Conservation (phyloP, 2,329 filamentous ascomycete genomes). For the Plenodomus tracheiphilus region DNA sequence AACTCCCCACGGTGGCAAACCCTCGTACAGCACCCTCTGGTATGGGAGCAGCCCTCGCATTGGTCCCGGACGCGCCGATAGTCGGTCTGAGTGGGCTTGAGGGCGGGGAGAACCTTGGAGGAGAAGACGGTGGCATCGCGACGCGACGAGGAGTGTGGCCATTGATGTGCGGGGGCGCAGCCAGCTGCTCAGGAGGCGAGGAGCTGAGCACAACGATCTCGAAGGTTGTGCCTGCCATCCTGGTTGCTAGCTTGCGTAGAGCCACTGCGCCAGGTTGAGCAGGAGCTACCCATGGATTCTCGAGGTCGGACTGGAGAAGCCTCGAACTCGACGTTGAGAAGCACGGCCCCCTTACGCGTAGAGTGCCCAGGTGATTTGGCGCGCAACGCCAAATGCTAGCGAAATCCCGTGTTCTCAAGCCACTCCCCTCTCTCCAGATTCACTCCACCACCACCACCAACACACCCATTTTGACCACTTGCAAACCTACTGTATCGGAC, state of each 20-base stretch:
- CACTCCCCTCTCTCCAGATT: neutral
- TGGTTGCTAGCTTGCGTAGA: slow-evolving; percentile 8
- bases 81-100: slow-evolving; percentile 16
- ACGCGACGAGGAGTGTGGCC: slow-evolving; percentile 33
- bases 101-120: slow-evolving; percentile 27
- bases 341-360: neutral
- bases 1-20: slow-evolving; percentile 40
- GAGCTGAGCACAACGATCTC: slow-evolving; percentile 36
- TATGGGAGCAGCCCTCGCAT: slow-evolving; percentile 29
- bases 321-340: neutral
- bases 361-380: neutral
- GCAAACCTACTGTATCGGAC: neutral
- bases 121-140: slow-evolving; percentile 28
- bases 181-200: slow-evolving; percentile 42
- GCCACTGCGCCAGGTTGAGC: slow-evolving; percentile 3
- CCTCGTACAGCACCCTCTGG: slow-evolving; percentile 31
- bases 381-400: neutral
- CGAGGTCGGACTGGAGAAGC: neutral
- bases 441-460: neutral
- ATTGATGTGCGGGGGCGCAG: slow-evolving; percentile 22
- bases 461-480: neutral
- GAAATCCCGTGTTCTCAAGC: neutral
- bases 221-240: slow-evolving; percentile 29
- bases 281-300: slow-evolving; percentile 5
- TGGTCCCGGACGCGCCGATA: slow-evolving; percentile 30